Evolutionary conservation across 1,139 yeast species (phyloP), one percentile per base, ranked within the genome.

Genomic region (Suhomyces wounanorum): DNA sequence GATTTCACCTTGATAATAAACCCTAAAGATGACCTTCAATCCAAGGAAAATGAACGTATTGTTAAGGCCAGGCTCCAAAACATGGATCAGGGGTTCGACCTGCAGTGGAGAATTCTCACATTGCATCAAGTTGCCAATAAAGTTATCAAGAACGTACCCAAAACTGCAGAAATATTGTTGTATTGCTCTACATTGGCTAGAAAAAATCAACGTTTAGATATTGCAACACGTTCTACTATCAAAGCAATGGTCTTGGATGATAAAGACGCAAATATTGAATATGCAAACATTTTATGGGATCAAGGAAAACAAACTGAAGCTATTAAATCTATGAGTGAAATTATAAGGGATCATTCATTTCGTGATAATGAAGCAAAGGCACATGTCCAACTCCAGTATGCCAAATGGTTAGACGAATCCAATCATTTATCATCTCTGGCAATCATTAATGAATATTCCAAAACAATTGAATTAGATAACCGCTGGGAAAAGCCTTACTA

Each of bases 281-380:
- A 89, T 65, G 89, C 98, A 0, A 85, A 89, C 52, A 75, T 95
- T 8, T 68, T 91, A 45, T 94, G 99, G 98, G 86, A 84, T 1
- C 91, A 89, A 63, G 97, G 96, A 1, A 95, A 90, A 55, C 91
- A 85, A 55, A 82, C 94, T 17, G 87, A 91, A 59, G 99, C 99
- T 0, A 78, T 94, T 40, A 83, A 87, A 48, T 77, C 84, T 9
- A 72, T 92, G 45, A 66, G 80, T 55, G 77, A 80, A 56, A 67
- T 82, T 50, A 56, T 69, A 6, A 51, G 52, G 11, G 69, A 61
- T 8, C 54, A 57, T 21, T 50, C 52, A 14, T 60, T 61, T 51
- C 56, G 56, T 42, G 54, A 51, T 18, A 36, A 47, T 9, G 44
- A 44, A 3, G 58, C 56, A 46, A 68, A 72, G 45, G 80, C 89